Base-by-base conservation (phyloP, 306 rosid species). In the Acmispon strigosus region DNA sequence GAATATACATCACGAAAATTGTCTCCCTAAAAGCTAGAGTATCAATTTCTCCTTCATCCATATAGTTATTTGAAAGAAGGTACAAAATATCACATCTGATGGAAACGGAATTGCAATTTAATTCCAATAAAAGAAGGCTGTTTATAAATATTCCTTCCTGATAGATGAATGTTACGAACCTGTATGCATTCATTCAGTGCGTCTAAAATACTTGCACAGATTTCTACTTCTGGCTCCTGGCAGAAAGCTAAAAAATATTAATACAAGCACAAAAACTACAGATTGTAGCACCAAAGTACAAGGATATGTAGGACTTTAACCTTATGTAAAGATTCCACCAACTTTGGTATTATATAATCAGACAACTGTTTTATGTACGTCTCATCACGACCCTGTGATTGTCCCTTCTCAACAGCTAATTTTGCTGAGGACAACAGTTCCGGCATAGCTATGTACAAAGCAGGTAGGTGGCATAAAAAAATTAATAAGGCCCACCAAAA, bases 221-320 rank as follows among this genome's bases (percentile, higher is more conserved):
- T 94, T 85, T 90, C 99, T 41, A 92, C 84, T 82, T 94, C 99
- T 50, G 97, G 99, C 76, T 94, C 99, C 99, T 94, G 95, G 58
- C 80, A 42, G 76, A 27, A 52, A 19, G 41, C 51, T 24, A 77
- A 37, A 34, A 41, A 7, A 58, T 37, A 49, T 72, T 27, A 5
- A 58, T 37, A 49, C 15, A 78, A 45, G n/a, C 43, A 29, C 37
- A 36, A 65, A 77, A 74, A 29, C 6, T 20, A 39, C 15, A 50
- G 56, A 72, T 10, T 62, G 54, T 14, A 72, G 27, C 47, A 42
- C 52, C 62, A 56, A 47, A 64, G 11, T 3, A 47, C 43, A 58
- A 27, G 32, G 44, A 72, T 18, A 2, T 51, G 60, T 41, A 75
- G 74, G 72, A 79, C 29, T 10, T 56, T 68, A 60, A 90, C 98